These are phyloP conservation scores for Cinnamomum chago DNA, from an alignment of 164 flowering plant genomes.

Conservation along the genomic window DNA sequence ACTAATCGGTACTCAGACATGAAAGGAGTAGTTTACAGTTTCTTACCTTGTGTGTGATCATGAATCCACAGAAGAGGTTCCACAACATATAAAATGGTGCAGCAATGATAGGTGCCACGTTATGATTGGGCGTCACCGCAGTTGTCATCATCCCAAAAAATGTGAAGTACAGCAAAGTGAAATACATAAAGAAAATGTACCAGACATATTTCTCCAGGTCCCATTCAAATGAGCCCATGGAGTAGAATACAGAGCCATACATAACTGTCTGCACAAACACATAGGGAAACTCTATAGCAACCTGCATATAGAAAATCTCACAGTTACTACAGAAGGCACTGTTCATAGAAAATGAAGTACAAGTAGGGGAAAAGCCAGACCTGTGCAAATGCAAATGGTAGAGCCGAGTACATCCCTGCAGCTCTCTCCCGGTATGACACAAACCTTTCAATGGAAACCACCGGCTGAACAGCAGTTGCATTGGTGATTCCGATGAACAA, in stretches of 20 bases:
- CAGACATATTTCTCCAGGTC: conserved; percentile 53
- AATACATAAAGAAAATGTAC: conserved; percentile 87
- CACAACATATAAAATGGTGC: conserved; percentile 97
- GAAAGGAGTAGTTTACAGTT: neutral
- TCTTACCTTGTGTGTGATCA: conserved; percentile 87
- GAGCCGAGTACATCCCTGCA: conserved; percentile 93
- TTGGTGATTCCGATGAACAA: conserved; percentile 89
- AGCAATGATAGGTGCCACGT: conserved; percentile 79
- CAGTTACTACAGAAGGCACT: neutral
- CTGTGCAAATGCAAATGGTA: conserved; percentile 97
- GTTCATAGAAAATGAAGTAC: neutral
- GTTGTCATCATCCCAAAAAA: conserved; percentile 97
- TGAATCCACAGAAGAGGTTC: conserved; percentile 98
- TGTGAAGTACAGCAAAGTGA: conserved; percentile 90
- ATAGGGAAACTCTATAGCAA: conserved; percentile 91
- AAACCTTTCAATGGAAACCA: conserved; percentile 89
- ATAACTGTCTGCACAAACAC: conserved; percentile 76
- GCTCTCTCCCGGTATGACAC: conserved; percentile 98
- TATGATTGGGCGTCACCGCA: conserved; percentile 91
- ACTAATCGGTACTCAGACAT: neutral
- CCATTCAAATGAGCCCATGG: conserved; percentile 93
- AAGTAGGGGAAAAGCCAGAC: conserved; percentile 22
- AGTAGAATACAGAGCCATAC: conserved; percentile 74
- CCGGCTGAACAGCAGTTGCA: conserved; percentile 88
- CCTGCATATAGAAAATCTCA: conserved; percentile 41